A percentile compares a stretch with the other conserved stretches of the same genome.
Evolutionary conservation across 1,284 basidiomycete genomes (phyloP).

Genomic region (Ceratorhiza oryzae-sativae): DNA sequence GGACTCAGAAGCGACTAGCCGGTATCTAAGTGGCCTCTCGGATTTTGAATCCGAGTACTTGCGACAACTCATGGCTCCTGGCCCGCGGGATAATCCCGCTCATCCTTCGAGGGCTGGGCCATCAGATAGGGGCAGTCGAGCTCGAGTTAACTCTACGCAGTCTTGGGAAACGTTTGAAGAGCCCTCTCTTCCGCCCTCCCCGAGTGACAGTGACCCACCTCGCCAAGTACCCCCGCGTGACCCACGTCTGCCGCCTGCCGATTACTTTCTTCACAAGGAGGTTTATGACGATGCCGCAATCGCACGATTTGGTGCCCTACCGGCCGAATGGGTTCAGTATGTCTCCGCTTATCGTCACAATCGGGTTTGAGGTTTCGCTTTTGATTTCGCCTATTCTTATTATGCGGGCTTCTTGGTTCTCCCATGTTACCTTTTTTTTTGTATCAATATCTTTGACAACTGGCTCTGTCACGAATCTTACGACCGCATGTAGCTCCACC

Average conservation of each 20-base stretch:
- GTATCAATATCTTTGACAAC: neutral
- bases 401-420: conserved; percentile 12
- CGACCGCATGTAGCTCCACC: neutral
- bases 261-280: conserved; percentile 33
- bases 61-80: neutral
- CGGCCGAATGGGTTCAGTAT: conserved; percentile 31
- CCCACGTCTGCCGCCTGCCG: conserved; percentile 28
- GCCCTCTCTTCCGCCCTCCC: conserved; percentile 30
- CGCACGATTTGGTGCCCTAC: neutral
- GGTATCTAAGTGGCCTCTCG: neutral
- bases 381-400: neutral
- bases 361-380: neutral
- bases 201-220: neutral
- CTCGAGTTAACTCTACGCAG: neutral
- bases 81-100: neutral
- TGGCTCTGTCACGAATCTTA: neutral
- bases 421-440: conserved; percentile 4
- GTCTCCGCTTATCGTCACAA: neutral
- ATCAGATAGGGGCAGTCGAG: neutral
- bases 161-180: conserved; percentile 34
- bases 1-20: conserved; percentile 1
- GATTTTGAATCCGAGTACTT: neutral
- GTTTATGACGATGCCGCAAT: conserved; percentile 28
- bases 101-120: neutral
- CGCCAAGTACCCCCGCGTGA: conserved; percentile 3